Conservation (phyloP, 768 basidiomycete genomes). For the Amanita thiersii region DNA sequence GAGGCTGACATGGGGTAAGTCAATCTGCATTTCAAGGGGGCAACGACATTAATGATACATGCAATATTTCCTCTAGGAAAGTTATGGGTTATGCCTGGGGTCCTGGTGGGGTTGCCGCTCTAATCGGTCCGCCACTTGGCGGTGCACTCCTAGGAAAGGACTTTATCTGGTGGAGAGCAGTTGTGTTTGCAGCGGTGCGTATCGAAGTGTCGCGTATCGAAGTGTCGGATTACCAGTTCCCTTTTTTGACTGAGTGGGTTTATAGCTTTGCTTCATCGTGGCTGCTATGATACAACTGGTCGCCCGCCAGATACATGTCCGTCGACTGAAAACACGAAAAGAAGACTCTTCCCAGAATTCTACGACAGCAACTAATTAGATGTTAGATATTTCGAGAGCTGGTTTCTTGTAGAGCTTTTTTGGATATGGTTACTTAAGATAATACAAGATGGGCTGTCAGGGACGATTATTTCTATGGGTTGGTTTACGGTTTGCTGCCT, state of each 20-base stretch:
- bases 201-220: background rate
- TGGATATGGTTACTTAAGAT: no score
- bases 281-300: background rate
- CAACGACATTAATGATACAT: background rate
- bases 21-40: no score
- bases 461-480: no score
- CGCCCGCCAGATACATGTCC: background rate
- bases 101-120: conserved; percentile 7
- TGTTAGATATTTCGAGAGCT: no score
- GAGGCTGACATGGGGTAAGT: conserved; percentile 9
- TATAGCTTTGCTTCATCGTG: background rate
- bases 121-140: conserved; percentile 8
- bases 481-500: no score
- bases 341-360: background rate
- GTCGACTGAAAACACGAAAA: no score
- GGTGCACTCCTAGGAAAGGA: conserved; percentile 6
- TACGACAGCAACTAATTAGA: no score
- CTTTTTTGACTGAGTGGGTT: no score
- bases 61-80: background rate
- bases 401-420: no score
- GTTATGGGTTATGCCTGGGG: conserved; percentile 7
- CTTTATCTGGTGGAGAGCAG: conserved; percentile 10
- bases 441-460: no score
- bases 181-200: conserved; percentile 9
- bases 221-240: background rate